A percentile compares a stretch with the other conserved stretches of the same genome.
Evolutionary conservation across 2,329 filamentous ascomycete genomes (phyloP).

Genomic region (Calonectria naviculata): DNA sequence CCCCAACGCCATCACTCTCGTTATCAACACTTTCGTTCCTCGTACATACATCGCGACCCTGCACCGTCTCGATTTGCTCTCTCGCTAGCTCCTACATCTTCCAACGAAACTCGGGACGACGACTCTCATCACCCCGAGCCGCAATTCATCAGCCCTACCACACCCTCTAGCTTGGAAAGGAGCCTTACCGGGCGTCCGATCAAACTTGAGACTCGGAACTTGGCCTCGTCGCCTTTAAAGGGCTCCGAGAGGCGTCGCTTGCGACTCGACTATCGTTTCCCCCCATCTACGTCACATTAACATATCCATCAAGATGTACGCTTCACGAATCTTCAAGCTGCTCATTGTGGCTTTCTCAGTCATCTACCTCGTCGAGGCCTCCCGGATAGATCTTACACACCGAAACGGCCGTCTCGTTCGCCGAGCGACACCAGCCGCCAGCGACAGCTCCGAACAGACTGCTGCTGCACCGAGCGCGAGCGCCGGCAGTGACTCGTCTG

Average conservation of each 20-base stretch:
- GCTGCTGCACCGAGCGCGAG: slow-evolving; percentile 8
- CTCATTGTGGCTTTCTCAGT: slow-evolving; percentile 62
- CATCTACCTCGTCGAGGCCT: slow-evolving; percentile 57
- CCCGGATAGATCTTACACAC: slow-evolving; percentile 40
- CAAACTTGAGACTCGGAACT: neutral
- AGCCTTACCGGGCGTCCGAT: neutral
- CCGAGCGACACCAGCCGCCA: slow-evolving; percentile 33
- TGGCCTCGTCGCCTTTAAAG: neutral
- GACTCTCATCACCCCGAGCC: neutral
- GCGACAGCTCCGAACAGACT: slow-evolving; percentile 23
- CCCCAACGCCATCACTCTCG: slow-evolving; percentile 12
- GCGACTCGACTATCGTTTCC: neutral
- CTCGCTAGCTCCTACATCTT: slow-evolving; percentile 11
- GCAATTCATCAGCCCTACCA: neutral
- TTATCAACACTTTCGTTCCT: slow-evolving; percentile 14
- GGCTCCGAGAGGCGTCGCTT: neutral
- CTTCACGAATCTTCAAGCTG: slow-evolving; percentile 56
- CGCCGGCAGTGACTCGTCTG: slow-evolving; percentile 14
- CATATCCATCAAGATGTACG: slow-evolving; percentile 54
- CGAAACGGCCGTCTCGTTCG: slow-evolving; percentile 32
- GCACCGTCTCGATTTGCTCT: slow-evolving; percentile 9
- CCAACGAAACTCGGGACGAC: neutral
- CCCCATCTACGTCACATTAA: neutral
- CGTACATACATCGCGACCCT: slow-evolving; percentile 2
- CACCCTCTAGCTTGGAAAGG: neutral